Evolutionary conservation across 169 alveolate species (phyloP).

Genomic region (Plasmodium fragile): DNA sequence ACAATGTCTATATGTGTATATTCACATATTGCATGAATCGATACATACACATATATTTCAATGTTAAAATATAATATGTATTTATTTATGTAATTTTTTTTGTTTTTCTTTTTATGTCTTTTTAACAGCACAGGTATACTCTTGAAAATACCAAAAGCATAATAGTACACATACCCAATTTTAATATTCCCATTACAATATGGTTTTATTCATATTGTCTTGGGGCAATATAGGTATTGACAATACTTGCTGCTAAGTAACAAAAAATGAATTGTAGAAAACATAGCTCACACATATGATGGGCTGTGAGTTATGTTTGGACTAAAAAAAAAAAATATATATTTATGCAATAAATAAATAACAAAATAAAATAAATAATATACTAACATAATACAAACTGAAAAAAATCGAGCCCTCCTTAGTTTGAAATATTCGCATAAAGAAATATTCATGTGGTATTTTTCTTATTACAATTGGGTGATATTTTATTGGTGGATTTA

Average conservation of each 20-base stretch:
- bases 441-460: conserved; percentile 2
- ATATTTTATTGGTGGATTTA: background rate
- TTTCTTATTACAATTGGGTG: background rate
- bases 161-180: background rate
- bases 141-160: background rate
- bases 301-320: background rate
- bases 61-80: background rate
- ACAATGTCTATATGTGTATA: conserved; percentile 1
- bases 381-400: conserved; percentile 1
- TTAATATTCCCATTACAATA: background rate
- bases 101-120: background rate
- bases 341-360: background rate
- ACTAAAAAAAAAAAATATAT: conserved; percentile 12
- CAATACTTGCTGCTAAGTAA: background rate
- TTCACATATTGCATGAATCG: background rate
- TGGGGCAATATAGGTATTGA: background rate
- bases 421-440: background rate
- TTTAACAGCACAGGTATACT: background rate
- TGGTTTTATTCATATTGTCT: background rate
- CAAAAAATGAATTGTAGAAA: background rate
- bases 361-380: conserved; percentile 10
- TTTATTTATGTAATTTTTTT: background rate
- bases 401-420: background rate
- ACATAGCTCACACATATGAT: background rate
- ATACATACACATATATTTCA: background rate